phyloP scores from a whole-genome alignment of 169 alveolate genomes.

The Theileria orientalis region DNA sequence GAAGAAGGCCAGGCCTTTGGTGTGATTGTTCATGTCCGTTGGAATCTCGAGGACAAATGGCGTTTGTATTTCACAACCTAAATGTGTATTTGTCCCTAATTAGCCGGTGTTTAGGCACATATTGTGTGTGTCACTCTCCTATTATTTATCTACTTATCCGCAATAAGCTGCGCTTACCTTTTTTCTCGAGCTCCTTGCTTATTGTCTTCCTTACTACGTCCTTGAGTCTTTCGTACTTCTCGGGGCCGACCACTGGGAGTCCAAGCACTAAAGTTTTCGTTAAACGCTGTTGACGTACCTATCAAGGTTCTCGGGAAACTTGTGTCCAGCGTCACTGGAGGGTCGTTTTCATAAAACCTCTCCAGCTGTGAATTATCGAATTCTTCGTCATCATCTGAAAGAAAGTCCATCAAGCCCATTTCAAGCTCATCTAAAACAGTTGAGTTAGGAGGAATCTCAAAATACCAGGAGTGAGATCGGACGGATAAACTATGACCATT shows the following conservation, averaged over 20 bases:
- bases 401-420: conserved; percentile 68
- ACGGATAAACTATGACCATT: conserved; percentile 48
- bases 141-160: not conserved
- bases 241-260: conserved; percentile 68
- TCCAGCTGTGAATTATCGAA: conserved; percentile 64
- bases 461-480: conserved; percentile 54
- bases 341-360: conserved; percentile 60
- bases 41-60: conserved; percentile 68
- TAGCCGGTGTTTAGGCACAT: too few species aligned
- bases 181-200: conserved; percentile 68
- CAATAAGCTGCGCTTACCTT: conserved; percentile 31
- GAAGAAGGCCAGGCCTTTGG: conserved; percentile 78
- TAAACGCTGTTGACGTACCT: conserved; percentile 1
- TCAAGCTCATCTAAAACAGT: conserved; percentile 38
- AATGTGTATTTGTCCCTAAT: not conserved
- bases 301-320: conserved; percentile 56
- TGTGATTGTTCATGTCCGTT: conserved; percentile 56
- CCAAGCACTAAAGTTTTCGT: conserved; percentile 57
- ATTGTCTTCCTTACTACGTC: conserved; percentile 44
- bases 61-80: conserved; percentile 60
- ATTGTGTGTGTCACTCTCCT: not conserved
- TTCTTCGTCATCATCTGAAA: conserved; percentile 73
- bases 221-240: conserved; percentile 66
- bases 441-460: not conserved
- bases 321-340: conserved; percentile 66